Base-by-base conservation (phyloP, 2,329 filamentous ascomycete species). In the Remersonia thermophila region DNA sequence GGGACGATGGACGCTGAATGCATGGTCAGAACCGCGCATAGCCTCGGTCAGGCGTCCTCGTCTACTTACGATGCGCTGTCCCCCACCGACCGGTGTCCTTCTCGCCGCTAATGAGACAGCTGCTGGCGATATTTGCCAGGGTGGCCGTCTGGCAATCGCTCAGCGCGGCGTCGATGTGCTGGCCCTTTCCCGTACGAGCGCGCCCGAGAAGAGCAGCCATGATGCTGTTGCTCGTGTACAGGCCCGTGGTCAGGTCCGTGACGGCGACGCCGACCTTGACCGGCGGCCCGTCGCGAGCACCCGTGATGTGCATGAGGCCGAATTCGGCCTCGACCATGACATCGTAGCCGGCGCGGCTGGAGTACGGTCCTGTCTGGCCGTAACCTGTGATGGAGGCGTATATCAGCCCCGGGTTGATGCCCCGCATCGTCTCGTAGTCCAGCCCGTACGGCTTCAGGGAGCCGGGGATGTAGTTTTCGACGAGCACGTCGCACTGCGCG, bases 281-380 rank as follows among this genome's bases (percentile, higher is more conserved):
- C 0, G 91, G 91, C 2, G 86, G 81, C 0, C 89, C 86, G 50
- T 93, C 82, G 38, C 87, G 72, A 42, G 73, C 73, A 23, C 91
- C 91, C 0, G 91, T 98, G 50, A 98, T 96, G 61, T 98, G 91
- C 91, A 98, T 98, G 38, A 98, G 63, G 1, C 91, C 91, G 62
- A 98, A 87, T 56, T 96, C 91, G 41, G 91, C 91, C 64, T 98
- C 91, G 9, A 98, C 89, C 89, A 98, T 98, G 48, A 98, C 91
- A 59, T 98, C 91, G 66, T 98, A 98, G 4, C 91, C 91, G 3
- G 91, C 86, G 11, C 91, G 73, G 45, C 77, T 73, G 5, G 80
- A 76, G 58, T 93, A 94, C 0, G 91, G 91, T 0, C 91, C 91
- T 1, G 83, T 94, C 56, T 98, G 91, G 2, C 91, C 91, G 54